Percentiles rank a stretch among this genome's conserved stretches.
Conservation (phyloP, 2,329 filamentous ascomycete genomes). For the Monilinia vaccinii-corymbosi region DNA sequence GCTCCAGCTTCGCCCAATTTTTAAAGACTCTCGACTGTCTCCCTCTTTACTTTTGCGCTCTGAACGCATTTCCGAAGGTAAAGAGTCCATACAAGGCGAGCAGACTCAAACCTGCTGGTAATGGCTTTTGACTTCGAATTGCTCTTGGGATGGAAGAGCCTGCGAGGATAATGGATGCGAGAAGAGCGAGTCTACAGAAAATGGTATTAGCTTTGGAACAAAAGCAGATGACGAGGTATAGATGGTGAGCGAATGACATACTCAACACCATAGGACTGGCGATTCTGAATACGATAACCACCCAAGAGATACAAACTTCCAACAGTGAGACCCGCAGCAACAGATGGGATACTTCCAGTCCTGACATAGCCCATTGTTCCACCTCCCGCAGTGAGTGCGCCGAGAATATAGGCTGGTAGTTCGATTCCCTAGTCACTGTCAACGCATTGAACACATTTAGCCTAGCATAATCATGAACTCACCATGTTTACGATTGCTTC, state of each 20-base stretch:
- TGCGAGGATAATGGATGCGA: slow-evolving; percentile 77
- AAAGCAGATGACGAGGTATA: background rate
- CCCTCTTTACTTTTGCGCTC: slow-evolving; percentile 28
- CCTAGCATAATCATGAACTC: background rate
- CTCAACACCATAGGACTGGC: slow-evolving; percentile 74
- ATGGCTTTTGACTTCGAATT: slow-evolving; percentile 72
- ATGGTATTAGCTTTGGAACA: background rate
- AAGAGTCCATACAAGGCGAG: slow-evolving; percentile 70
- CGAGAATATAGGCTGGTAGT: slow-evolving; percentile 67
- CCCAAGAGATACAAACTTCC: slow-evolving; percentile 69
- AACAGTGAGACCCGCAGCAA: slow-evolving; percentile 76
- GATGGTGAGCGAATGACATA: background rate
- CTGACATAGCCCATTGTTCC: slow-evolving; percentile 80
- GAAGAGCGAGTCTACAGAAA: slow-evolving; percentile 51
- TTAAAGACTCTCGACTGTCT: slow-evolving; percentile 7
- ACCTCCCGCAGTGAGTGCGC: slow-evolving; percentile 73
- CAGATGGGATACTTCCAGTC: slow-evolving; percentile 77
- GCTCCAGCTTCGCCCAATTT: slow-evolving; percentile 25
- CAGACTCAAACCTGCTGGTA: slow-evolving; percentile 71
- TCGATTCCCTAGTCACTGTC: slow-evolving; percentile 32
- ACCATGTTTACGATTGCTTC: slow-evolving; percentile 22
- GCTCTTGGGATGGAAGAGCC: slow-evolving; percentile 81
- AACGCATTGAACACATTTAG: background rate
- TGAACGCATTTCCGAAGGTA: slow-evolving; percentile 66
- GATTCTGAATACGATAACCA: slow-evolving; percentile 68